Evolutionary conservation across 164 flowering plant species (phyloP), one percentile per base, ranked within the genome.

Genomic region (Piper longum): DNA sequence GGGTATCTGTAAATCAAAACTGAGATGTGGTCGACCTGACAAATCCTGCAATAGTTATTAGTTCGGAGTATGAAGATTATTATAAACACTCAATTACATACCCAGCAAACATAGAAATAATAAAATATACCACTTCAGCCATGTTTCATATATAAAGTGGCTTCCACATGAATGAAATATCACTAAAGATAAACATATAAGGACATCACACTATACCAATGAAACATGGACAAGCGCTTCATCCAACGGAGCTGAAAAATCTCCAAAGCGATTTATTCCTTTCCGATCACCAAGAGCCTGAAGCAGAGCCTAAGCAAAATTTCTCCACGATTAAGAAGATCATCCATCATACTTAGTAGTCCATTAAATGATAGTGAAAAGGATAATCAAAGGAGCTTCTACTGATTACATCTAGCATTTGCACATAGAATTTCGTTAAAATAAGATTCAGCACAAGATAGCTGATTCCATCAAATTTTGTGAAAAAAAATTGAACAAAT

Each of bases 161-260:
- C 52, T 9, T 48, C 14, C 52, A 48, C 3, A 48, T 9, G 3
- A 48, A 48, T 5, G 52, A 11, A 44, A 6, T 44, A 44, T 44
- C 11, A 48, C 12, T 14, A 48, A 5, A 48, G 9, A 48, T 2
- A 48, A 48, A 48, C 52, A 9, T 12, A 48, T 8, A 48, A 48
- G 52, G 14, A 48, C 14, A 14, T 48, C 14, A 14, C 52, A 48
- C 26, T 70, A 66, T 81, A 91, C 99, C 96, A 95, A 76, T 51
- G 88, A 61, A 72, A 93, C 99, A 70, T 91, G 96, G 64, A 95
- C 71, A 40, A 88, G 71, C 57, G 99, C 91, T 79, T 95, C 98
- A 76, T 95, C 99, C 43, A 91, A 87, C 51, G 99, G 99, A 70
- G 96, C 99, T 14, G 96, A 79, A 68, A 91, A 95, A 76, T 95